phyloP scores from a whole-genome alignment of 768 basidiomycete genomes.

The Rhizopogon salebrosus region DNA sequence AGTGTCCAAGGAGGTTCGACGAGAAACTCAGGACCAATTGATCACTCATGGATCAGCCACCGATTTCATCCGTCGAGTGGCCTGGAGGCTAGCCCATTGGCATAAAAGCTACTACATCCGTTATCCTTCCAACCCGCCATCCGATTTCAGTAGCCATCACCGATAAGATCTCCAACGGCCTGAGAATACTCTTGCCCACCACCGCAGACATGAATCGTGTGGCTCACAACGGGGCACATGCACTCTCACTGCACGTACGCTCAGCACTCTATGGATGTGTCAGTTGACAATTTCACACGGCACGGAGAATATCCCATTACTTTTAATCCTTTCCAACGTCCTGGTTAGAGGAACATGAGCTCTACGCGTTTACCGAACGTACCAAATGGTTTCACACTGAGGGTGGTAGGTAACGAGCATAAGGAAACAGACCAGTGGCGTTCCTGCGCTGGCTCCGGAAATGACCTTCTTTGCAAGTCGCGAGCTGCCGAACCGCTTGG shows the following conservation, averaged over 20 bases:
- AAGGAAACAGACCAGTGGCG: not conserved
- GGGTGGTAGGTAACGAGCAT: slow-evolving; percentile 17
- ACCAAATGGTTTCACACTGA: slow-evolving; percentile 28
- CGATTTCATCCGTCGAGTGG: too few species aligned
- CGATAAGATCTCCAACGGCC: slow-evolving; percentile 14
- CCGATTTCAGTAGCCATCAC: not conserved
- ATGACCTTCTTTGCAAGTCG: slow-evolving; percentile 10
- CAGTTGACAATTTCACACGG: slow-evolving; percentile 18
- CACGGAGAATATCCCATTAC: slow-evolving; percentile 24
- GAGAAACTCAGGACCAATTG: too few species aligned
- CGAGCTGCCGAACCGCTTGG: slow-evolving; percentile 20
- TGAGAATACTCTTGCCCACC: slow-evolving; percentile 18
- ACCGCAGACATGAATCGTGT: slow-evolving; percentile 21
- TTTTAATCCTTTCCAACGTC: slow-evolving; percentile 29
- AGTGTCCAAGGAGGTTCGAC: too few species aligned
- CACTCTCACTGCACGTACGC: too few species aligned
- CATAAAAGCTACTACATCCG: too few species aligned
- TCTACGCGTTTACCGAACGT: slow-evolving; percentile 23
- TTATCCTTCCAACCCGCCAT: not conserved
- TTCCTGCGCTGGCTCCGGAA: not conserved
- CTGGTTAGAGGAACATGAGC: slow-evolving; percentile 24
- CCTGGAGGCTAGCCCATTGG: too few species aligned
- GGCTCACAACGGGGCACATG: slow-evolving; percentile 24
- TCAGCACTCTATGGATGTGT: too few species aligned
- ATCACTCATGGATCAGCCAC: too few species aligned